Evolutionary conservation across 148 eudicot species (phyloP), one percentile per base, ranked within the genome.

Genomic region (Dysphania ambrosioides): DNA sequence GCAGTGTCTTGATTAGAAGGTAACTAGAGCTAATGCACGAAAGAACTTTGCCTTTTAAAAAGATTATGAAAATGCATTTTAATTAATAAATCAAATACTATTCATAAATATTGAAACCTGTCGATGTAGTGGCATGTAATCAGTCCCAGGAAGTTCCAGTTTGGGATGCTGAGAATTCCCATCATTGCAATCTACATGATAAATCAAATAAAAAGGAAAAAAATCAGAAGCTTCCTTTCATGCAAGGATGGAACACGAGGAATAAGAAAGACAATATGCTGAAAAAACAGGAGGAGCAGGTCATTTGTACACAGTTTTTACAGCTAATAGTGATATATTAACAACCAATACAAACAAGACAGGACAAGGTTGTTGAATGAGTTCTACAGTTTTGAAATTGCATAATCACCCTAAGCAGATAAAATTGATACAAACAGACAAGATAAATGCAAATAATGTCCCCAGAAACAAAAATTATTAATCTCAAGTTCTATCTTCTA

Each of bases 141-240:
- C 93, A 44, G 85, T 79, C 57, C 97, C 89, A 19, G 98, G 97
- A 82, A 89, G 83, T 75, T 85, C 92, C 78, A 90, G 78, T 72
- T 81, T 85, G 73, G 92, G 96, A 85, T 82, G 86, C 38, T 74
- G 87, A 78, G 91, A 75, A 66, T 83, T 83, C 74, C 85, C 88
- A 73, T 81, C 84, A 42, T 81, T 84, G 82, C 86, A 82, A 60
- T 83, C 98, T 93, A 80, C 75, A 65, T 40, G 70, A 66, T 68
- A 26, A 73, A n/a, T 32, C 12, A 34, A 64, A 55, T 16, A 65
- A 2, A 57, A 64, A 44, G 7, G 34, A 10, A 32, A 63, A 31
- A 21, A 19, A 57, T 5, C 16, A 65, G 3, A 8, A 6, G 23
- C 1, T 49, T 32, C 4, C 42, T 19, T 32, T 23, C 11, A 66